These are phyloP conservation scores for Ganoderma boninense DNA, from an alignment of 1,284 basidiomycete species.

Conservation along the genomic window DNA sequence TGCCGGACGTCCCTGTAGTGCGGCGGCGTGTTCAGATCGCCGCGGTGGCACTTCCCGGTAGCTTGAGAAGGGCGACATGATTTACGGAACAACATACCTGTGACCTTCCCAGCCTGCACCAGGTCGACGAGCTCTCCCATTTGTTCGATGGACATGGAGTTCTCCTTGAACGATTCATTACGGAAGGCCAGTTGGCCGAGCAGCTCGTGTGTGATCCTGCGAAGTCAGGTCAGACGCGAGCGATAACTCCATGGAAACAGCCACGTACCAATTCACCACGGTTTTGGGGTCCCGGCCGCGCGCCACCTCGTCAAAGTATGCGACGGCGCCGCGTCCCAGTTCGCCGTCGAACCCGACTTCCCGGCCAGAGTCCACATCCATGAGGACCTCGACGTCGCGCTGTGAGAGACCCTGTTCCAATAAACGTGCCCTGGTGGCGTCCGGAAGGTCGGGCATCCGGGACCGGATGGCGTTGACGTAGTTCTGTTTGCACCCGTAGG, in stretches of 20 bases:
- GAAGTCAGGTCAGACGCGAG: neutral
- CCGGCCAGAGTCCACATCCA: conserved; percentile 72
- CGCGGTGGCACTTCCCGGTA: conserved; percentile 6
- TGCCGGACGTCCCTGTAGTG: conserved; percentile 71
- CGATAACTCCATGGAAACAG: neutral
- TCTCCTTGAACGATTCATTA: conserved; percentile 67
- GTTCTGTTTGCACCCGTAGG: conserved; percentile 48
- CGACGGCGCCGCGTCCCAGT: conserved; percentile 59
- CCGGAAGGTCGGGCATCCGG: conserved; percentile 83
- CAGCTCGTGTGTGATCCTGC: conserved; percentile 88
- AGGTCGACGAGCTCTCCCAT: conserved; percentile 85
- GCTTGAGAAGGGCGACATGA: neutral
- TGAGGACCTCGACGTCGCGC: conserved; percentile 79
- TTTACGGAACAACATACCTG: conserved; percentile 55
- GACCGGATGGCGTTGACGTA: conserved; percentile 65
- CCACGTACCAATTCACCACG: conserved; percentile 83
- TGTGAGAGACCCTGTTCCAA: conserved; percentile 59
- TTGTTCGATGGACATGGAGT: conserved; percentile 65
- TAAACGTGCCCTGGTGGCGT: conserved; percentile 70
- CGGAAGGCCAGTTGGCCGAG: conserved; percentile 77
- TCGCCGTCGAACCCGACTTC: conserved; percentile 72
- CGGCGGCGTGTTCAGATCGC: neutral
- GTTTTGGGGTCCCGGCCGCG: conserved; percentile 68
- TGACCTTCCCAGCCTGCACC: conserved; percentile 73
- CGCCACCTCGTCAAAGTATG: conserved; percentile 80